Evolutionary conservation across 176 grass and related monocot species (phyloP), one percentile per base, ranked within the genome.

Genomic region (Rhynchospora tenuis): DNA sequence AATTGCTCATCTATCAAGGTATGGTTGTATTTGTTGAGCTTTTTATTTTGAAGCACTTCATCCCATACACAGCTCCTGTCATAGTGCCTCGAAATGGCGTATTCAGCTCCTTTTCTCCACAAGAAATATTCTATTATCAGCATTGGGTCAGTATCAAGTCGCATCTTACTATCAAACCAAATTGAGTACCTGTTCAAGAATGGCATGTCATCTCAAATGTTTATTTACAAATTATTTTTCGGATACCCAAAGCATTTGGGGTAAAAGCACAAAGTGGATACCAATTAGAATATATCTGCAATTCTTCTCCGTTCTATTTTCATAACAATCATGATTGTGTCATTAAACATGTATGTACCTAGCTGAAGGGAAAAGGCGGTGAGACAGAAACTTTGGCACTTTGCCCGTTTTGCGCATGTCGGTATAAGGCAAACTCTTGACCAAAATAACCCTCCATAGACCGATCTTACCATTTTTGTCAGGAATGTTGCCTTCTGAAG

Each of bases 91-190:
- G 95, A 98, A 78, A 98, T 98, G 63, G 92, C 90, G 7, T 94
- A 94, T 87, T 98, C 90, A 89, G 89, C 84, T 86, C 86, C 83
- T 42, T 89, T 91, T 88, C 95, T 86, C 95, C 95, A 98, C 69
- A 98, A 87, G 64, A 98, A 94, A 85, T 94, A 94, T 51, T 98
- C 95, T 65, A 94, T 83, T 58, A 98, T 93, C 43, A 84, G 79
- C 92, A 98, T 86, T 66, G 95, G 95, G 83, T 98, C 95, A 82
- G 92, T 62, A 88, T 93, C 57, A 83, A 94, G 87, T 26, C 90
- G 86, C 79, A 98, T 84, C 89, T 98, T 94, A 86, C 95, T 98
- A 91, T 98, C 95, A 68, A 98, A 66, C 90, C 90, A 98, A 84
- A 98, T 90, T 45, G 95, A 98, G 77, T 94, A 94, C 87, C 95